A percentile compares a stretch with the other conserved stretches of the same genome.
phyloP scores from a whole-genome alignment of 139 green algal genomes.

The Chlorella ohadii region DNA sequence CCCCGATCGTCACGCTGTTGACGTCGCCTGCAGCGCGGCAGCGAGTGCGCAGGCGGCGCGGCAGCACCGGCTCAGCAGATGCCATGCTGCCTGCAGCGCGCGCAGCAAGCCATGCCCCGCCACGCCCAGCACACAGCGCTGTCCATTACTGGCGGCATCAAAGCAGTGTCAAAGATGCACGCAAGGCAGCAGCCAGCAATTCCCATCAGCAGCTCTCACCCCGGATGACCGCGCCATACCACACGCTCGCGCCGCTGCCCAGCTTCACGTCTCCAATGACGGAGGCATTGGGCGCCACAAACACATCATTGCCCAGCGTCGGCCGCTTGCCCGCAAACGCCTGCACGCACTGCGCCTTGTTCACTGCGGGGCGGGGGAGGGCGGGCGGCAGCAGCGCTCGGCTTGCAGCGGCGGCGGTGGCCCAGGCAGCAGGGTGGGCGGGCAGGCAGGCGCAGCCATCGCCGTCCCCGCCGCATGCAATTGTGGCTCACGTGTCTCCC shows the following conservation, averaged over 20 bases:
- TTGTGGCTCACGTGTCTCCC: constrained; percentile 55
- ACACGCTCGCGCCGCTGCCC: constrained; percentile 81
- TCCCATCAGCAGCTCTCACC: constrained; percentile 57
- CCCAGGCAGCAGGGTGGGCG: no score
- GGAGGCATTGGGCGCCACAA: constrained; percentile 90
- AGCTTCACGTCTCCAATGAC: constrained; percentile 94
- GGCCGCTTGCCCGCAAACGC: constrained; percentile 49
- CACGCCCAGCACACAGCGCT: background rate
- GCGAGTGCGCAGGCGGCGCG: background rate
- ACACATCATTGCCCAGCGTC: constrained; percentile 64
- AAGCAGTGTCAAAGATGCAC: no score
- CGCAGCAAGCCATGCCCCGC: no score
- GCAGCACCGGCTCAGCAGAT: background rate
- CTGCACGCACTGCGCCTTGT: constrained; percentile 51
- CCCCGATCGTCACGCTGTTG: constrained; percentile 86
- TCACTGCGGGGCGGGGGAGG: constrained; percentile 43
- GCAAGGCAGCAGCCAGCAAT: no score
- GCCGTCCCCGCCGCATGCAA: background rate
- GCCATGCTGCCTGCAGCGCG: no score
- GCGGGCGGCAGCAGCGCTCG: background rate
- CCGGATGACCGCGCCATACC: constrained; percentile 91
- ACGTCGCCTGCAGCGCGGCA: constrained; percentile 80
- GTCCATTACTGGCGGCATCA: background rate
- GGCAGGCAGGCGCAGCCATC: no score
- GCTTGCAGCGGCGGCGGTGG: no score